These are phyloP conservation scores for Dinochytrium kinnereticum DNA, from an alignment of 371 early-diverging fungal genomes.

Conservation along the genomic window DNA sequence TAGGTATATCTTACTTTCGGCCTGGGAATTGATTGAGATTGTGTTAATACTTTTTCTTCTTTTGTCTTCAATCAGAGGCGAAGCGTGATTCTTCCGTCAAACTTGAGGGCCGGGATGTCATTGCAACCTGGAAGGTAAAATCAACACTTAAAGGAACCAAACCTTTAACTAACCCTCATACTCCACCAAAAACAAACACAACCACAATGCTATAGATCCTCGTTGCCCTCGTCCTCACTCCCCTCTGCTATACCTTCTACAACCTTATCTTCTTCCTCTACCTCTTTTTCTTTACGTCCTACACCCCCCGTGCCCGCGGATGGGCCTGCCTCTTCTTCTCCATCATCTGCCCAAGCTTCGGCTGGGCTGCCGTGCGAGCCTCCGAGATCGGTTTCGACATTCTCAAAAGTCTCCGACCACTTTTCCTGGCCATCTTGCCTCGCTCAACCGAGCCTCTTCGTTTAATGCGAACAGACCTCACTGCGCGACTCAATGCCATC, in stretches of 20 bases:
- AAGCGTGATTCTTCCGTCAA: slow-evolving; percentile 89
- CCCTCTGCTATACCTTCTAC: slow-evolving; percentile 39
- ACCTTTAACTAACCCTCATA: no score
- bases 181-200: background rate
- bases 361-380: slow-evolving; percentile 81
- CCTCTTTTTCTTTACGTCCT: slow-evolving; percentile 34
- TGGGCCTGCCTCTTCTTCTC: slow-evolving; percentile 57
- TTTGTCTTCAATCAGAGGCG: no score
- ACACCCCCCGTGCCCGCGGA: slow-evolving; percentile 33
- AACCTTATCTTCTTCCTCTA: slow-evolving; percentile 42
- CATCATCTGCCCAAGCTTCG: slow-evolving; percentile 71
- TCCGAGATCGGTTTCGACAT: slow-evolving; percentile 91
- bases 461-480: slow-evolving; percentile 70
- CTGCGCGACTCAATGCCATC: slow-evolving; percentile 74
- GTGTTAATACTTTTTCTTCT: no score
- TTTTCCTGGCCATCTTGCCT: slow-evolving; percentile 74
- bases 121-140: slow-evolving; percentile 94
- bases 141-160: no score
- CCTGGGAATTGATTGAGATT: no score
- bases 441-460: slow-evolving; percentile 45
- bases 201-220: slow-evolving; percentile 81
- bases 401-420: slow-evolving; percentile 81
- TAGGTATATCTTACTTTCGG: no score
- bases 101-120: slow-evolving; percentile 89
- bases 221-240: slow-evolving; percentile 57